phyloP scores from a whole-genome alignment of 495 filamentous ascomycete species.

The Xylaria scruposa region DNA sequence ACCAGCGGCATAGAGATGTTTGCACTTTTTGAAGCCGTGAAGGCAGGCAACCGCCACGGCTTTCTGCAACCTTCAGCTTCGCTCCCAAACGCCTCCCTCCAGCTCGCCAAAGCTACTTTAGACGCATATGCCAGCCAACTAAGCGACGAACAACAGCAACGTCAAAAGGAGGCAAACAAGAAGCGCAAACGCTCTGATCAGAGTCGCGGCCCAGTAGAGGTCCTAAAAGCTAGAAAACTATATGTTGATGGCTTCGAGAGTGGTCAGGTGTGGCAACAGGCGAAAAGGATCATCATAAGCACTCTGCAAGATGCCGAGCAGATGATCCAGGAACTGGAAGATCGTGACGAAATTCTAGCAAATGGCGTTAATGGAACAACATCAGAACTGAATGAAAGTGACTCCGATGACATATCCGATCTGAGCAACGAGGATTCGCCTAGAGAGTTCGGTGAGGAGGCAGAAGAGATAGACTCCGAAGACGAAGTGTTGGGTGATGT shows the following conservation, averaged over 20 bases:
- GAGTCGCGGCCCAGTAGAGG: conserved; percentile 41
- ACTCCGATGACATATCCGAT: conserved; percentile 52
- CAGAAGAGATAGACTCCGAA: conserved; percentile 41
- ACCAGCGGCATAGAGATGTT: conserved; percentile 47
- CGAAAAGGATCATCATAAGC: conserved; percentile 72
- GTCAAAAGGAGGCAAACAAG: conserved; percentile 61
- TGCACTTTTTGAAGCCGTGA: conserved; percentile 56
- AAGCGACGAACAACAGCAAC: conserved; percentile 66
- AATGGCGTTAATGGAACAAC: conserved; percentile 29
- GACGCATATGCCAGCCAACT: conserved; percentile 76
- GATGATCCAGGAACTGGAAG: conserved; percentile 56
- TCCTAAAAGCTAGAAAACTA: conserved; percentile 75
- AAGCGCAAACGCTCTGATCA: conserved; percentile 69
- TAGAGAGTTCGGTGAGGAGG: conserved; percentile 39
- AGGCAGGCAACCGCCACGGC: conserved; percentile 56
- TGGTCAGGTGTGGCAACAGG: conserved; percentile 94
- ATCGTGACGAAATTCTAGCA: conserved; percentile 41
- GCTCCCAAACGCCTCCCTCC: conserved; percentile 68
- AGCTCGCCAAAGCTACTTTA: conserved; percentile 74
- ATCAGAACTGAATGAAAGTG: conserved; percentile 54
- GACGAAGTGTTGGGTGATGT: conserved; percentile 53
- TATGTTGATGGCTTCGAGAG: conserved; percentile 88
- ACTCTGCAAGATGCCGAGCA: conserved; percentile 52
- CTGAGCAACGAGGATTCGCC: conserved; percentile 14
- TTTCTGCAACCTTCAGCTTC: conserved; percentile 73